These are phyloP conservation scores for Poa annua DNA, from an alignment of 176 grass and related monocot species.

Conservation along the genomic window DNA sequence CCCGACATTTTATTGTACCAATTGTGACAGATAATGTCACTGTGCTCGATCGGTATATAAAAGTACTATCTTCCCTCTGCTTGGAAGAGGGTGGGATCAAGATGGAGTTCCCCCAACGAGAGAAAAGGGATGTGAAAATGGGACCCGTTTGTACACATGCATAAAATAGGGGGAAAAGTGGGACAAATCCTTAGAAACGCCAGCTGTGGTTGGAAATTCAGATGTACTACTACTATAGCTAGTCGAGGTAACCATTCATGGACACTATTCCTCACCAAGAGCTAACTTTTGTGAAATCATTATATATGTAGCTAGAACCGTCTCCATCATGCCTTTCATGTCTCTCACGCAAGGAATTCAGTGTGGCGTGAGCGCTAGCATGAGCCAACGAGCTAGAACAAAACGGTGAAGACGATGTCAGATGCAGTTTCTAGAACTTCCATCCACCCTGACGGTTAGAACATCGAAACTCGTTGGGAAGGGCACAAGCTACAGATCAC, in stretches of 20 bases:
- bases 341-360: not conserved
- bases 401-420: not conserved
- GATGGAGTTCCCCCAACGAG: not conserved
- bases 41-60: too few relatives aligned
- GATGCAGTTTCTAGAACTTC: not conserved
- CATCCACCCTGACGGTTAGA: not conserved
- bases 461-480: slow-evolving; percentile 5
- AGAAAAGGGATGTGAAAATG: too few relatives aligned
- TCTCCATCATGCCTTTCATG: not conserved
- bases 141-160: too few relatives aligned
- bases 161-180: too few relatives aligned
- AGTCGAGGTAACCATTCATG: not conserved
- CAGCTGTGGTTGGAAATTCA: not conserved
- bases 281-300: not conserved
- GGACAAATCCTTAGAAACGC: too few relatives aligned
- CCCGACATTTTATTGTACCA: too few relatives aligned
- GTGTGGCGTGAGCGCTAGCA: not conserved
- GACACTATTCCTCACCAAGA: not conserved
- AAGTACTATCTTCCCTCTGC: too few relatives aligned
- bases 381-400: not conserved
- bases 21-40: too few relatives aligned
- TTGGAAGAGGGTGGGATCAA: too few relatives aligned
- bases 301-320: not conserved
- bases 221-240: not conserved
- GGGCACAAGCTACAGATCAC: slow-evolving; percentile 8